Evolutionary conservation across 1,284 basidiomycete species (phyloP).

Genomic region (Cutaneotrichosporon spelunceum): DNA sequence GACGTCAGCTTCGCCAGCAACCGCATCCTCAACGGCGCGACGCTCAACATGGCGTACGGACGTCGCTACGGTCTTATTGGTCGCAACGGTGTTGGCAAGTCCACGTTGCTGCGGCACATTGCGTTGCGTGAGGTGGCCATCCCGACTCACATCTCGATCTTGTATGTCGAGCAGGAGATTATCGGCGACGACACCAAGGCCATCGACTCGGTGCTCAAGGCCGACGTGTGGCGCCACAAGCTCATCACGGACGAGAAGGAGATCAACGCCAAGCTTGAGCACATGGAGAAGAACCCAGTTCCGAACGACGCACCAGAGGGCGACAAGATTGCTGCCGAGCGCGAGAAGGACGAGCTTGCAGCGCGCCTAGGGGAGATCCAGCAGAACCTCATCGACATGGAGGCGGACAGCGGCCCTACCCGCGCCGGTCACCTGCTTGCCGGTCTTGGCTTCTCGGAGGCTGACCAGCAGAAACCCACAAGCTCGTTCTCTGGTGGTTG

Average conservation of each 20-base stretch:
- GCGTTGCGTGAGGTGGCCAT: constrained; percentile 92
- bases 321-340: constrained; percentile 72
- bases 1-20: constrained; percentile 93
- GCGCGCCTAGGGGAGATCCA: constrained; percentile 88
- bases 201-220: constrained; percentile 89
- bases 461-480: constrained; percentile 77
- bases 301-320: constrained; percentile 56
- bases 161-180: constrained; percentile 97
- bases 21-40: constrained; percentile 75
- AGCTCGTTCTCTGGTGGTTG: constrained; percentile 96
- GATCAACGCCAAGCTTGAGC: constrained; percentile 58
- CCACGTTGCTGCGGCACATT: constrained; percentile 92
- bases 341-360: constrained; percentile 75
- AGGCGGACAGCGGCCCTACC: constrained; percentile 93
- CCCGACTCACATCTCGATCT: constrained; percentile 88
- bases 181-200: constrained; percentile 90
- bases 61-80: constrained; percentile 73
- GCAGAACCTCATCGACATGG: constrained; percentile 87
- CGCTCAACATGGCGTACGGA: constrained; percentile 82
- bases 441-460: constrained; percentile 86
- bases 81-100: constrained; percentile 88
- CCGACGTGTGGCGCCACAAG: constrained; percentile 90
- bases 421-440: constrained; percentile 85
- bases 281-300: constrained; percentile 58
- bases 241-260: constrained; percentile 25